Conservation (phyloP, 805 yeast genomes). For the Monosporozyma siamensis region DNA sequence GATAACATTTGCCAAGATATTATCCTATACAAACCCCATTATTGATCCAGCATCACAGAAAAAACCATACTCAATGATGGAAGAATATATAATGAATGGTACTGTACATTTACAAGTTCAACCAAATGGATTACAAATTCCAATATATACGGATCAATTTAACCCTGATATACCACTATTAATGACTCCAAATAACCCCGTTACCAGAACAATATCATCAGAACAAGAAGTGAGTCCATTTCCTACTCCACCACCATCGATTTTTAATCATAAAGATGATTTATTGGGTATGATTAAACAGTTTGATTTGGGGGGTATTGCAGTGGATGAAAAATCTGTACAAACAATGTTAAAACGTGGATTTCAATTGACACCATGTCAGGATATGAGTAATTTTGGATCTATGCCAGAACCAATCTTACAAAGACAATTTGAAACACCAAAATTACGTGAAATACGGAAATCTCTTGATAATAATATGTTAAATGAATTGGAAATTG, state of each 20-base stretch:
- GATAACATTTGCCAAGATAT: slow-evolving; percentile 76
- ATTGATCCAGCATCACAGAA: slow-evolving; percentile 3
- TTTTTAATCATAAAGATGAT: slow-evolving; percentile 6
- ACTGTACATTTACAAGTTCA: slow-evolving; percentile 22
- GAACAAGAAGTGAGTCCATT: slow-evolving; percentile 31
- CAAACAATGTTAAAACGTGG: slow-evolving; percentile 39
- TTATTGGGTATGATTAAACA: neutral
- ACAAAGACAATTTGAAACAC: slow-evolving; percentile 75
- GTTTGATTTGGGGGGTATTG: neutral
- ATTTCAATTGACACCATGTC: slow-evolving; percentile 36
- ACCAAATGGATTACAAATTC: slow-evolving; percentile 26
- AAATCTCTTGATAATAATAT: slow-evolving; percentile 55
- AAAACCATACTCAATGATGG: slow-evolving; percentile 22
- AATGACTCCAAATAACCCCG: neutral
- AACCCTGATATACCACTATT: slow-evolving; percentile 3
- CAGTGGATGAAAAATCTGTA: slow-evolving; percentile 15
- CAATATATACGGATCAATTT: slow-evolving; percentile 14
- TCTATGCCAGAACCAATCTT: slow-evolving; percentile 69
- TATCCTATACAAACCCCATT: neutral
- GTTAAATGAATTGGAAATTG: slow-evolving; percentile 57
- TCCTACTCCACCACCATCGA: slow-evolving; percentile 27
- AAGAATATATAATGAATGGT: slow-evolving; percentile 27
- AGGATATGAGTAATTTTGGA: slow-evolving; percentile 45
- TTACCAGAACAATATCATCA: neutral
- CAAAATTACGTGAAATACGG: slow-evolving; percentile 78